Conservation (phyloP, 352 stramenopile genomes). For the Thraustochytrium striatum region DNA sequence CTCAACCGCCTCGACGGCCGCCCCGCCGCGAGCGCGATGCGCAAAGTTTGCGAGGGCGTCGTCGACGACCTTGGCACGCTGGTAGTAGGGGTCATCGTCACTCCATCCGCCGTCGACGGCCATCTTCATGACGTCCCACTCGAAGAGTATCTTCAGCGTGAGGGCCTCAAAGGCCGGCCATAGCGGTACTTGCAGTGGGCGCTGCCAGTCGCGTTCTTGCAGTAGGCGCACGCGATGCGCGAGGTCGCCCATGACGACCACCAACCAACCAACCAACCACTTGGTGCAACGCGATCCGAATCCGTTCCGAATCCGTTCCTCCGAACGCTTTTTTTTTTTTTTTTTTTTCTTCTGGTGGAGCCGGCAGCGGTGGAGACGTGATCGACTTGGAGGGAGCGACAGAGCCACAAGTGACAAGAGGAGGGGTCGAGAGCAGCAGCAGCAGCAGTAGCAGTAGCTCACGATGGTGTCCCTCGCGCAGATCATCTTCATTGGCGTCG, state of each 20-base stretch:
- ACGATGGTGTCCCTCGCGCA: not conserved
- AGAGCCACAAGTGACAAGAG: too few species aligned
- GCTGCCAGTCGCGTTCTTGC: conserved; percentile 40
- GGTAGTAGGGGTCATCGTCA: conserved; percentile 28
- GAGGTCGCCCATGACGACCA: too few species aligned
- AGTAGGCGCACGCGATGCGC: not conserved
- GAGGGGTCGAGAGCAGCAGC: too few species aligned
- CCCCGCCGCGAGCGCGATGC: not conserved
- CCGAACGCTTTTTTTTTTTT: too few species aligned
- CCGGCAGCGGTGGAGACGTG: too few species aligned
- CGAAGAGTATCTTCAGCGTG: conserved; percentile 4
- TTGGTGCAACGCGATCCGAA: too few species aligned
- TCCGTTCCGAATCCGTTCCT: too few species aligned
- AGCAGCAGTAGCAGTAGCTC: too few species aligned
- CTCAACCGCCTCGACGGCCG: not conserved
- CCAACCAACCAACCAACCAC: too few species aligned
- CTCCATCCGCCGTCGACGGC: conserved; percentile 37
- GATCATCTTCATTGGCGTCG: conserved; percentile 27
- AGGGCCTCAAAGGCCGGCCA: conserved; percentile 33
- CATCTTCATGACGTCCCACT: conserved; percentile 42
- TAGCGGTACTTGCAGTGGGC: not conserved
- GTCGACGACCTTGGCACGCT: conserved; percentile 8
- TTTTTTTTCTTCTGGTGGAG: too few species aligned
- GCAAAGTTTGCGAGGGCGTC: conserved; percentile 39
- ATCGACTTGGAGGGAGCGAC: too few species aligned